A percentile compares a stretch with the other conserved stretches of the same genome.
Evolutionary conservation across 306 rosid species (phyloP).

Genomic region (Hippophae gyantsensis): DNA sequence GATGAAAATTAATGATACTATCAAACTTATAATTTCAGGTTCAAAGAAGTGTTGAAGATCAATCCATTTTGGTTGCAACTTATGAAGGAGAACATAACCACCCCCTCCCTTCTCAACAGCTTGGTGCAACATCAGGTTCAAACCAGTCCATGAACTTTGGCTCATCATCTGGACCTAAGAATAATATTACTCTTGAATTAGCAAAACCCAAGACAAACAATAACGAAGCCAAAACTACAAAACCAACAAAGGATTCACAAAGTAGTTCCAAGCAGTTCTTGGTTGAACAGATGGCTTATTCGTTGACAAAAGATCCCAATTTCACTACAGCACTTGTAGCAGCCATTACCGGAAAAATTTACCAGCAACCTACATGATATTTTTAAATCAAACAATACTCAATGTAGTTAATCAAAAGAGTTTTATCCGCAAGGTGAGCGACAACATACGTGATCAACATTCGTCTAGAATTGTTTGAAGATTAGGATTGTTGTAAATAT

Average conservation of each 20-base stretch:
- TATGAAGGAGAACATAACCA: constrained; percentile 99
- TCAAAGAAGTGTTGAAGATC: constrained; percentile 94
- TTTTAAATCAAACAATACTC: too few relatives aligned
- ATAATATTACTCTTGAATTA: constrained; percentile 39
- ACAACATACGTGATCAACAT: background rate
- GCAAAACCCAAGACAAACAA: constrained; percentile 39
- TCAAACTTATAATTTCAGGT: constrained; percentile 34
- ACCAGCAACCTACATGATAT: constrained; percentile 19
- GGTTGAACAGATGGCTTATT: constrained; percentile 94
- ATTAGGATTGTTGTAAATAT: too few relatives aligned
- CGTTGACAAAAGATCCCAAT: constrained; percentile 88
- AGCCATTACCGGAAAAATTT: constrained; percentile 75
- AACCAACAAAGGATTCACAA: constrained; percentile 39
- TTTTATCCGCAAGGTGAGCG: too few relatives aligned
- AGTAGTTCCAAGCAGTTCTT: constrained; percentile 38
- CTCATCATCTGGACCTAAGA: constrained; percentile 36
- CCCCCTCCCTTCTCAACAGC: constrained; percentile 38
- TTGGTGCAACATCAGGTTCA: constrained; percentile 48
- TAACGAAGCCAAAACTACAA: constrained; percentile 17
- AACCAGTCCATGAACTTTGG: constrained; percentile 29
- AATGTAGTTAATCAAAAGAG: too few relatives aligned
- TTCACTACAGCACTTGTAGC: constrained; percentile 90
- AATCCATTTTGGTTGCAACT: constrained; percentile 75
- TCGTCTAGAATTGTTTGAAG: too few relatives aligned
- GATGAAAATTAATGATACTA: background rate